Percentiles rank a stretch among this genome's conserved stretches.
Conservation (phyloP, 2,329 filamentous ascomycete species). For the Sporothrix pseudoabietina region DNA sequence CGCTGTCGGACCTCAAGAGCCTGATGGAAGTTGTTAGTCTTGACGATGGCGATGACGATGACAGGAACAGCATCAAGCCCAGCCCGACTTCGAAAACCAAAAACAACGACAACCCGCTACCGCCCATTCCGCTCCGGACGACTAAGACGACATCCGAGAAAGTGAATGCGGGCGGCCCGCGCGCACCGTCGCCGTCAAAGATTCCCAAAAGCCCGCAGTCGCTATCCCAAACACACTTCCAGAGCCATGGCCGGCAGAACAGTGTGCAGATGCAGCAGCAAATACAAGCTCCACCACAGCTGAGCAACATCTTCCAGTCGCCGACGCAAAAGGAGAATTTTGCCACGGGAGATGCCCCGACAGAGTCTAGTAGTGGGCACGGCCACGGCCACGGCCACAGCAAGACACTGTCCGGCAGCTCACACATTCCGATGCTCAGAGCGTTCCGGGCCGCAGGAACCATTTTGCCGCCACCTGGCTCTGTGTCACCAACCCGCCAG, state of each 20-base stretch:
- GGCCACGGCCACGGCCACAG: conserved; percentile 41
- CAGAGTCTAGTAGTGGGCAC: conserved; percentile 24
- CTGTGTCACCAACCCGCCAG: conserved; percentile 38
- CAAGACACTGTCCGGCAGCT: conserved; percentile 51
- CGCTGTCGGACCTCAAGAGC: conserved; percentile 75
- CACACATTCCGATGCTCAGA: conserved; percentile 58
- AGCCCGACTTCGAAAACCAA: conserved; percentile 29
- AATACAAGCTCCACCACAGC: conserved; percentile 45
- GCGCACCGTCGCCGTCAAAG: conserved; percentile 50
- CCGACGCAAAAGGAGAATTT: conserved; percentile 52
- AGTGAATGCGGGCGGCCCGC: conserved; percentile 56
- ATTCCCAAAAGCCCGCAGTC: conserved; percentile 56
- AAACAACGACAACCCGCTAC: conserved; percentile 40
- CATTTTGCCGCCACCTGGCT: conserved; percentile 24
- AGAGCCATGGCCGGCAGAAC: background rate
- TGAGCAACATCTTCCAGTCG: conserved; percentile 1
- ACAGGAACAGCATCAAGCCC: background rate
- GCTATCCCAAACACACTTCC: conserved; percentile 36
- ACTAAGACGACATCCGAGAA: conserved; percentile 59
- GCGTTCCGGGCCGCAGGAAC: conserved; percentile 41
- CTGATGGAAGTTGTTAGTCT: conserved; percentile 65
- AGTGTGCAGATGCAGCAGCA: conserved; percentile 23
- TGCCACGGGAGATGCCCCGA: conserved; percentile 9
- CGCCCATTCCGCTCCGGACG: conserved; percentile 54
- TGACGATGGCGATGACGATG: conserved; percentile 42